Conservation (phyloP, 257 asterid genomes). For the Nicotiana obtusifolia region DNA sequence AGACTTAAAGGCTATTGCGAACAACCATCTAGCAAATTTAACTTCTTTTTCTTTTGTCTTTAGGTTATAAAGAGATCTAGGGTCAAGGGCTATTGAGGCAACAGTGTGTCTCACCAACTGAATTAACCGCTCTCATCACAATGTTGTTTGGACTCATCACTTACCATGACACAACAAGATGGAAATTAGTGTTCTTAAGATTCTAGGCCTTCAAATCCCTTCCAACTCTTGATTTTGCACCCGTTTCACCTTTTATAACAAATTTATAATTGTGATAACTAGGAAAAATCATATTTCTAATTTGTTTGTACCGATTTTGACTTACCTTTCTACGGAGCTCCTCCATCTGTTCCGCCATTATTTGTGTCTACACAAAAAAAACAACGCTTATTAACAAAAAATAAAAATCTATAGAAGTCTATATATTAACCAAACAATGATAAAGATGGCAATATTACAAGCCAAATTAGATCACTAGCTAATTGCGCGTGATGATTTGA, state of each 20-base stretch:
- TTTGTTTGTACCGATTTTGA: neutral
- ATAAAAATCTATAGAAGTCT: neutral
- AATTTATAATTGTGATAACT: neutral
- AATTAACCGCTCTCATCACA: neutral
- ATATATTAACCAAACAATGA: no score
- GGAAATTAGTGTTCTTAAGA: neutral
- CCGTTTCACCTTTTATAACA: neutral
- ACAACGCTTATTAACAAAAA: neutral
- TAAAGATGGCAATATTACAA: no score
- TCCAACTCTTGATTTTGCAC: neutral
- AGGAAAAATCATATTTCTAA: neutral
- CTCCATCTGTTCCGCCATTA: conserved; percentile 83
- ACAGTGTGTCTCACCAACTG: neutral
- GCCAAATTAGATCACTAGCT: no score
- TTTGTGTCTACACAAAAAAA: conserved; percentile 49
- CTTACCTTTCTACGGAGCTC: conserved; percentile 83
- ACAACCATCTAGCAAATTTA: neutral
- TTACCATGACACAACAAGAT: neutral
- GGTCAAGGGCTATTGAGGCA: neutral
- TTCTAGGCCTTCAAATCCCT: neutral
- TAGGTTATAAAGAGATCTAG: neutral
- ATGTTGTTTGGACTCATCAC: neutral
- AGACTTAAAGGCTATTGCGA: neutral
- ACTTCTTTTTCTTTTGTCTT: neutral
- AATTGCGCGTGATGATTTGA: neutral